Base-by-base conservation (phyloP, 2,329 filamentous ascomycete genomes). In the Thielaviopsis cerberus region DNA sequence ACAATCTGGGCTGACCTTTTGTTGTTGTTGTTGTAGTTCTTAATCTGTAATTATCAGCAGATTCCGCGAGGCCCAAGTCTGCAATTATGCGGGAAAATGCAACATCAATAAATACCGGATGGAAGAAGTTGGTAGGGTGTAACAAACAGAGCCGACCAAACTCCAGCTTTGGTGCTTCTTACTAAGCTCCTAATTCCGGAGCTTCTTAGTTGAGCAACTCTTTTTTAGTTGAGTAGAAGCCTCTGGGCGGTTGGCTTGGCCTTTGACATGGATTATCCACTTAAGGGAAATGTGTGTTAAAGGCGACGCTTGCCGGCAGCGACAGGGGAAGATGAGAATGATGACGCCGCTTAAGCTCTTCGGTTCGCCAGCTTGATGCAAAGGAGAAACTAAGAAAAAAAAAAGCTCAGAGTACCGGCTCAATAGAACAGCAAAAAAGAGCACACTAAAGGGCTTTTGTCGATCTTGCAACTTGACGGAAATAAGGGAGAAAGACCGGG, bases 141-240 rank as follows among this genome's bases (percentile, higher is more conserved):
- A 30, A 5, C 27, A 30, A 30, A 30, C 27, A 30, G 27, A n/a
- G n/a, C n/a, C n/a, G n/a, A 11, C 27, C 5, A 30, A 30, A 30
- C 5, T 30, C 27, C 27, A 54, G 20, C 27, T 17, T 26, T 20
- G n/a, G n/a, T n/a, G n/a, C 41, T 24, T 30, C 20, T 41, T 54
- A 25, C 30, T 54, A 41, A 54, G 53, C 53, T 54, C 34, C 53
- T 41, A 54, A n/a, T 30, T 34, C 26, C 51, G 55, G 41, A 51
- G 48, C 45, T 57, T 41, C n/a, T 15, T 11, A 20, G 4, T 53
- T 57, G 55, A 20, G 55, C n/a, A 26, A 45, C 7, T 34, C 24
- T 30, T 24, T 7, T 51, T 30, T n/a, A n/a, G n/a, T n/a, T n/a
- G n/a, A n/a, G n/a, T n/a, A n/a, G n/a, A n/a, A n/a, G n/a, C n/a